These are phyloP conservation scores for Ophiognomonia clavigignenti-juglandacearum DNA, from an alignment of 2,329 filamentous ascomycete species.

Conservation along the genomic window DNA sequence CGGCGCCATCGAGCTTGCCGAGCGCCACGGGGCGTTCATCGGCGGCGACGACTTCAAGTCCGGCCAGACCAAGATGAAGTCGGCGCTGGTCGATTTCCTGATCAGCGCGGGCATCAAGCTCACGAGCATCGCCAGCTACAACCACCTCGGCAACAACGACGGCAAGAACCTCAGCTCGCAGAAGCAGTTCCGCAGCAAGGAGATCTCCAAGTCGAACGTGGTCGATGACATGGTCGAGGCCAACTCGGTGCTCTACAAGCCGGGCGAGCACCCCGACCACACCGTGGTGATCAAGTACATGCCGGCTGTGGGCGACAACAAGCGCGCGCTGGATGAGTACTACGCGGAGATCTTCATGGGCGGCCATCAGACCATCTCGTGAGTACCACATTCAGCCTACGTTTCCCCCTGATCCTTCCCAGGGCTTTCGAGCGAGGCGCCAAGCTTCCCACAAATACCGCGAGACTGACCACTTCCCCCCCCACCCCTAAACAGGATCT, in stretches of 20 bases:
- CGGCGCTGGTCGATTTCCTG: constrained; percentile 94
- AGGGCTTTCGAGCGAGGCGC: too few relatives aligned
- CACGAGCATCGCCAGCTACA: constrained; percentile 97
- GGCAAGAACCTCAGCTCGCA: constrained; percentile 98
- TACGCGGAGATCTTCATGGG: constrained; percentile 99
- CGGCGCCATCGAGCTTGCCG: constrained; percentile 82
- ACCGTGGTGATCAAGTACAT: constrained; percentile 99
- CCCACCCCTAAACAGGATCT: constrained; percentile 56
- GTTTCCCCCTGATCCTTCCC: too few relatives aligned
- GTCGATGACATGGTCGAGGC: constrained; percentile 99
- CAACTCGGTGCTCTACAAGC: constrained; percentile 83
- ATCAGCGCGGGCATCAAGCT: constrained; percentile 99
- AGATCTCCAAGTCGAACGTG: constrained; percentile 98
- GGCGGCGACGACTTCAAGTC: constrained; percentile 99
- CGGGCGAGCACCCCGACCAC: constrained; percentile 94
- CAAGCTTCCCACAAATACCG: too few relatives aligned
- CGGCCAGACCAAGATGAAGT: constrained; percentile 99
- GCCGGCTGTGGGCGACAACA: constrained; percentile 97
- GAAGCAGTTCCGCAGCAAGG: constrained; percentile 98
- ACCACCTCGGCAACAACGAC: constrained; percentile 98
- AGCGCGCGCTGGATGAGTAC: constrained; percentile 98
- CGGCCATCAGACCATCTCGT: constrained; percentile 93
- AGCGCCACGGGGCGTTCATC: constrained; percentile 83
- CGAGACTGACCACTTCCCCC: background rate
- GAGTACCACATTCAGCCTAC: too few relatives aligned